Conservation (phyloP, 2,329 filamentous ascomycete species). For the Colletotrichum eleusines region DNA sequence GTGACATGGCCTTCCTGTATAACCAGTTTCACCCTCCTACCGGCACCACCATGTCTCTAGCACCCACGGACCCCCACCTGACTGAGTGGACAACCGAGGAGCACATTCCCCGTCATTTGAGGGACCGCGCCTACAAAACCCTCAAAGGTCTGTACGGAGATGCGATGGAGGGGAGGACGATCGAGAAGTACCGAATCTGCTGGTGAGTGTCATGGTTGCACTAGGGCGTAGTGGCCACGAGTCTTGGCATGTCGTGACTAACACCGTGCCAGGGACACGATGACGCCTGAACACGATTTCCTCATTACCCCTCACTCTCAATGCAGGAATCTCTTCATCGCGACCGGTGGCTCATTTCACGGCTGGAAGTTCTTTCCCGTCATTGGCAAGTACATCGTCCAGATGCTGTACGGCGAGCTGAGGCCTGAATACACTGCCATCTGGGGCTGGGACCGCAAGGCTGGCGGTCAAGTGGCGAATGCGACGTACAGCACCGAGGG, state of each 20-base stretch:
- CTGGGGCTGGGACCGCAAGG: conserved; percentile 61
- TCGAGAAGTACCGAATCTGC: conserved; percentile 60
- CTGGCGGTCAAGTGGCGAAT: conserved; percentile 56
- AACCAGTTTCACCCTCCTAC: conserved; percentile 59
- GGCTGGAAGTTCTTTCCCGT: conserved; percentile 75
- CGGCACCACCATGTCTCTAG: conserved; percentile 65
- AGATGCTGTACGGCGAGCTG: conserved; percentile 59
- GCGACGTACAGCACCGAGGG: conserved; percentile 57
- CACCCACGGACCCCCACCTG: conserved; percentile 58
- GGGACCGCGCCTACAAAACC: conserved; percentile 56
- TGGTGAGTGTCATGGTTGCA: conserved; percentile 51
- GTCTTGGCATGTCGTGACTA: neutral
- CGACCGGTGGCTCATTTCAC: conserved; percentile 73
- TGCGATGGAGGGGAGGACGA: conserved; percentile 52
- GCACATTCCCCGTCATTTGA: conserved; percentile 56
- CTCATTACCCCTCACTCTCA: conserved; percentile 66
- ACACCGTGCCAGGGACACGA: conserved; percentile 63
- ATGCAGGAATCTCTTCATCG: conserved; percentile 67
- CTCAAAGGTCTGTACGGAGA: conserved; percentile 58
- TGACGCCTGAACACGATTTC: conserved; percentile 72
- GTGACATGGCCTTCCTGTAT: conserved; percentile 70
- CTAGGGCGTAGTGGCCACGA: neutral
- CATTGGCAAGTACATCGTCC: conserved; percentile 69
- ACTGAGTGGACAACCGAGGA: conserved; percentile 55
- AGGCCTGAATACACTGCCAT: conserved; percentile 53